Percentiles rank a stretch among this genome's conserved stretches.
These are phyloP conservation scores for Trametopsis cervina DNA, from an alignment of 768 basidiomycete genomes.

Conservation along the genomic window DNA sequence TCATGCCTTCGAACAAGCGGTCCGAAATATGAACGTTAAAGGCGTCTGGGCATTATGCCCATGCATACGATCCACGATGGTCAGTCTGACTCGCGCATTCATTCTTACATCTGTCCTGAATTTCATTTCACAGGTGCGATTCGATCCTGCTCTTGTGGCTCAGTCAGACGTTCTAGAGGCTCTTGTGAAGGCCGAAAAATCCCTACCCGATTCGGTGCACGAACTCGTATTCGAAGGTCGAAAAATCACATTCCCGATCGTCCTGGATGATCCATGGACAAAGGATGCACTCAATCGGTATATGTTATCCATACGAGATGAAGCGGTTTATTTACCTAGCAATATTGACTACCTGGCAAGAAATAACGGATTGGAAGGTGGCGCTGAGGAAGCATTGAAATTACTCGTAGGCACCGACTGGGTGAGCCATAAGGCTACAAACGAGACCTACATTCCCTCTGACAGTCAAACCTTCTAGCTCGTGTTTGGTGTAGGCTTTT, in stretches of 20 bases:
- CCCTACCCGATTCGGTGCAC: slow-evolving; percentile 33
- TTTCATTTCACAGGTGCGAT: slow-evolving; percentile 42
- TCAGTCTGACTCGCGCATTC: slow-evolving; percentile 17
- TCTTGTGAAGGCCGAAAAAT: slow-evolving; percentile 32
- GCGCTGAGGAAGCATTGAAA: slow-evolving; percentile 35
- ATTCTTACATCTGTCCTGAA: too few species aligned
- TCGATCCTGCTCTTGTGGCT: slow-evolving; percentile 34
- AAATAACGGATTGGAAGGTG: slow-evolving; percentile 49
- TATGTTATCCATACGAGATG: slow-evolving; percentile 44
- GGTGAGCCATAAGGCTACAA: slow-evolving; percentile 25
- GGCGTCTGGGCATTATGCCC: slow-evolving; percentile 39
- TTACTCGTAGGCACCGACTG: slow-evolving; percentile 44
- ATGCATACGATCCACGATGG: slow-evolving; percentile 56
- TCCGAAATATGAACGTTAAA: slow-evolving; percentile 25
- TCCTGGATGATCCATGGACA: slow-evolving; percentile 53
- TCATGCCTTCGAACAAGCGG: slow-evolving; percentile 43
- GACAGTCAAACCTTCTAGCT: slow-evolving; percentile 31
- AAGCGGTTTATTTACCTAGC: slow-evolving; percentile 60
- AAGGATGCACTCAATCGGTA: slow-evolving; percentile 51
- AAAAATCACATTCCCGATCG: slow-evolving; percentile 53
- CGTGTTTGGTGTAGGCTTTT: slow-evolving; percentile 57
- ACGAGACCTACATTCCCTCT: neutral
- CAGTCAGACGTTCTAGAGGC: slow-evolving; percentile 37
- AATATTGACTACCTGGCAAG: slow-evolving; percentile 61
- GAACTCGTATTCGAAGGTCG: slow-evolving; percentile 43